phyloP scores from a whole-genome alignment of 2,329 filamentous ascomycete genomes.

The Plectosphaerella sp. region DNA sequence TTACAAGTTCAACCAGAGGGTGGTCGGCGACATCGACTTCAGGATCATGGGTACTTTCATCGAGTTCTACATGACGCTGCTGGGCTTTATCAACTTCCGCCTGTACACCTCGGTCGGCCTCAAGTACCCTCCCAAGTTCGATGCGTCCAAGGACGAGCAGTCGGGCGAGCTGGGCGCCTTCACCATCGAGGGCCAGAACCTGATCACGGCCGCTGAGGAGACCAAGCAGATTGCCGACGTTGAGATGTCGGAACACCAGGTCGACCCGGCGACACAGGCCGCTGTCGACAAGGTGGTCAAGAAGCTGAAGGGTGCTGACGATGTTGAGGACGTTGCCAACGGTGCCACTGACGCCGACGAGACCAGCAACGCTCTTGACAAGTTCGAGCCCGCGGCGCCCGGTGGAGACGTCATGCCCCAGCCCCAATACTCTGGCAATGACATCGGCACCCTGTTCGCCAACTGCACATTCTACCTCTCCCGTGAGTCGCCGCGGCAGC shows the following conservation, averaged over 20 bases:
- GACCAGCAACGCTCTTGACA: constrained; percentile 68
- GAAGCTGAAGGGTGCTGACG: constrained; percentile 56
- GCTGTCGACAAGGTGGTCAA: constrained; percentile 66
- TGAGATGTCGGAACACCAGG: constrained; percentile 44
- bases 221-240: constrained; percentile 47
- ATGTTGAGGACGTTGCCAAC: constrained; percentile 34
- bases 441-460: constrained; percentile 74
- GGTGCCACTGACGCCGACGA: constrained; percentile 33
- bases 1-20: constrained; percentile 94
- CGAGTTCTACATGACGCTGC: constrained; percentile 95
- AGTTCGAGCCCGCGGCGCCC: constrained; percentile 79
- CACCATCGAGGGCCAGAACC: constrained; percentile 72
- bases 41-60: constrained; percentile 99
- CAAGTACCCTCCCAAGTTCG: constrained; percentile 94
- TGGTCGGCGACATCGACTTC: constrained; percentile 93
- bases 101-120: constrained; percentile 88
- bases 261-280: constrained; percentile 59
- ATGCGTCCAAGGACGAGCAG: constrained; percentile 78
- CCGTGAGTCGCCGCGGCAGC: constrained; percentile 84
- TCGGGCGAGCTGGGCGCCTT: constrained; percentile 90
- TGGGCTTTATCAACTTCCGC: constrained; percentile 94
- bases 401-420: constrained; percentile 85
- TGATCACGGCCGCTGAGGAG: constrained; percentile 48
- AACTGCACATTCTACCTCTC: constrained; percentile 90
- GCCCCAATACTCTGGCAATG: constrained; percentile 61